Conservation (phyloP, 2,329 filamentous ascomycete genomes). For the Zymoseptoria pseudotritici region DNA sequence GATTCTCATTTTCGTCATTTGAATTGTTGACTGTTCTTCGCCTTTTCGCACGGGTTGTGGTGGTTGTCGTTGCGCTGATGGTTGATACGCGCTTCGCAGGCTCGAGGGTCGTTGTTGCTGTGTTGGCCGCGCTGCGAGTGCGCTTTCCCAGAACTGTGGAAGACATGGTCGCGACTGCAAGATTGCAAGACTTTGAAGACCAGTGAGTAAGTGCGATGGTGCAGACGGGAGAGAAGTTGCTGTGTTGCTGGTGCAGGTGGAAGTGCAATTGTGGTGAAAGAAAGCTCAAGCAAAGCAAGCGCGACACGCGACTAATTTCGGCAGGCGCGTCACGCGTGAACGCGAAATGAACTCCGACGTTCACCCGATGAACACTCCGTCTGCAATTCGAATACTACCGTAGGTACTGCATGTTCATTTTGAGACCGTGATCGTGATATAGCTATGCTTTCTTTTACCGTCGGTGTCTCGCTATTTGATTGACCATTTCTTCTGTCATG, state of each 20-base stretch:
- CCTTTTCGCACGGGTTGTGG: constrained; percentile 35
- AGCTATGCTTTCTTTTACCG: too few relatives aligned
- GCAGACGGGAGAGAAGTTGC: neutral
- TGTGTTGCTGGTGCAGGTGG: neutral
- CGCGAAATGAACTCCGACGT: too few relatives aligned
- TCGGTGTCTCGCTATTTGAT: too few relatives aligned
- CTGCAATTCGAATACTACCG: too few relatives aligned
- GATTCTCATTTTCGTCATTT: constrained; percentile 63
- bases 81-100: constrained; percentile 9
- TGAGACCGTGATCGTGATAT: too few relatives aligned
- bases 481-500: too few relatives aligned
- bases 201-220: neutral
- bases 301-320: neutral
- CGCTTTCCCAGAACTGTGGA: constrained; percentile 40
- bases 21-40: constrained; percentile 41
- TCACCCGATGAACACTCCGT: too few relatives aligned
- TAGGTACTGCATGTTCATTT: too few relatives aligned
- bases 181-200: constrained; percentile 5
- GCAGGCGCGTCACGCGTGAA: too few relatives aligned
- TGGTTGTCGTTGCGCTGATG: constrained; percentile 6
- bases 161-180: constrained; percentile 27
- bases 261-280: neutral
- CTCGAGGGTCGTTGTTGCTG: constrained; percentile 17
- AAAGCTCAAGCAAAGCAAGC: neutral
- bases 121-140: constrained; percentile 36